phyloP scores from a whole-genome alignment of 139 green algal genomes.

The Tetraselmis chui region DNA sequence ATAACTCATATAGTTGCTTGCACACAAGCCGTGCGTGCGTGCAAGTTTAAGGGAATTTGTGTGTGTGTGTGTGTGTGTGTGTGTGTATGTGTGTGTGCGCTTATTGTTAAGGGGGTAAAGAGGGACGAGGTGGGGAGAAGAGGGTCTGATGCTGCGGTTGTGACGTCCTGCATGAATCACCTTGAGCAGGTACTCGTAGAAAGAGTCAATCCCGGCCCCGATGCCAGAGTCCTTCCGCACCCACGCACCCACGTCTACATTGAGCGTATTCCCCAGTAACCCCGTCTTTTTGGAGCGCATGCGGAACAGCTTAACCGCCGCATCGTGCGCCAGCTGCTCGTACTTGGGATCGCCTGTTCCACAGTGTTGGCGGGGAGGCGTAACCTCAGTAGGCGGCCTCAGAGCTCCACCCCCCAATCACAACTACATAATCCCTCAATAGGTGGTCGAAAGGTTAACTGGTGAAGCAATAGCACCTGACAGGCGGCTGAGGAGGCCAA shows the following conservation, averaged over 20 bases:
- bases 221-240: slow-evolving; percentile 54
- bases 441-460: no score
- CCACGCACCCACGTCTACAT: slow-evolving; percentile 64
- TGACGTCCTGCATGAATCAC: slow-evolving; percentile 27
- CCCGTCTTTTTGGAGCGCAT: slow-evolving; percentile 33
- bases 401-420: no score
- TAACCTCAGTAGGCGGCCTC: no score
- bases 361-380: no score
- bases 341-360: slow-evolving; percentile 4
- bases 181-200: slow-evolving; percentile 92
- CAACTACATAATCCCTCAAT: no score
- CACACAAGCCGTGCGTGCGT: neutral
- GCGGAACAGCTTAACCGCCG: slow-evolving; percentile 18
- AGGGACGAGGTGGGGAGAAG: neutral
- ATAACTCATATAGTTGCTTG: no score
- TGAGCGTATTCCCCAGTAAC: slow-evolving; percentile 64
- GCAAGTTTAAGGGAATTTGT: no score
- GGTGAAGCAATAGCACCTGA: no score
- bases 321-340: slow-evolving; percentile 22
- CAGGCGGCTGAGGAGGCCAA: slow-evolving; percentile 60
- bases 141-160: neutral
- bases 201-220: slow-evolving; percentile 73
- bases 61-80: no score
- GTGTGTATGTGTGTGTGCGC: neutral
- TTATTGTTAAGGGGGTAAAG: neutral